Percentiles rank a stretch among this genome's conserved stretches.
Conservation (phyloP, 805 yeast genomes). For the Soucietia sequanensis region DNA sequence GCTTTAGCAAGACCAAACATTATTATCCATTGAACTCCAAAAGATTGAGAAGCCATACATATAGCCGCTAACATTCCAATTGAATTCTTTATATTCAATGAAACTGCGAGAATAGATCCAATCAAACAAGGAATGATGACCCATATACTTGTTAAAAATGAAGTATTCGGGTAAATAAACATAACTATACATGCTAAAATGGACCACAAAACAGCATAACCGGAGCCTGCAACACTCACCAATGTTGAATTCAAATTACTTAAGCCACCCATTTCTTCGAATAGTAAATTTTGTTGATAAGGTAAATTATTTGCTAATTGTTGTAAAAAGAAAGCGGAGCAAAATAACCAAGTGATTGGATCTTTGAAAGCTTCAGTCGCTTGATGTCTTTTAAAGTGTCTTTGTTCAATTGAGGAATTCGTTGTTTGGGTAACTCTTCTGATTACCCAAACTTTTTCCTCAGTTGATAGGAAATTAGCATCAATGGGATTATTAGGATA, state of each 20-base stretch:
- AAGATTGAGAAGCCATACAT: conserved; percentile 45
- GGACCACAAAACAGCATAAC: conserved; percentile 43
- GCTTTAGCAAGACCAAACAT: conserved; percentile 28
- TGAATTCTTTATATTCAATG: conserved; percentile 45
- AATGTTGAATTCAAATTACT: conserved; percentile 47
- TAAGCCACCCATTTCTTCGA: conserved; percentile 41
- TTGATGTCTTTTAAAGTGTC: conserved; percentile 46
- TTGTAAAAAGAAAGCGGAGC: conserved; percentile 38
- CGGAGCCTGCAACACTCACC: conserved; percentile 54
- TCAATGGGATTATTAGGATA: conserved; percentile 60
- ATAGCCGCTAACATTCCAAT: conserved; percentile 44
- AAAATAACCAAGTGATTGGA: conserved; percentile 23
- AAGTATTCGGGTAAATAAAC: conserved; percentile 29
- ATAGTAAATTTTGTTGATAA: conserved; percentile 52
- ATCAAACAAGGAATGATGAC: conserved; percentile 45
- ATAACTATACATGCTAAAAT: conserved; percentile 34
- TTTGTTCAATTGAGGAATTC: conserved; percentile 37
- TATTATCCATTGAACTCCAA: conserved; percentile 39
- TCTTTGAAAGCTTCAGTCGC: conserved; percentile 51
- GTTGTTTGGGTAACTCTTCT: conserved; percentile 34
- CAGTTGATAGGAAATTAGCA: conserved; percentile 44
- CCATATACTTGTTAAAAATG: conserved; percentile 32
- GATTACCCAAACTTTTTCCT: conserved; percentile 52
- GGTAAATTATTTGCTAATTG: conserved; percentile 53
- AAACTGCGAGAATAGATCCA: conserved; percentile 44